phyloP scores from a whole-genome alignment of 257 asterid genomes.

The Cynanchum wilfordii region DNA sequence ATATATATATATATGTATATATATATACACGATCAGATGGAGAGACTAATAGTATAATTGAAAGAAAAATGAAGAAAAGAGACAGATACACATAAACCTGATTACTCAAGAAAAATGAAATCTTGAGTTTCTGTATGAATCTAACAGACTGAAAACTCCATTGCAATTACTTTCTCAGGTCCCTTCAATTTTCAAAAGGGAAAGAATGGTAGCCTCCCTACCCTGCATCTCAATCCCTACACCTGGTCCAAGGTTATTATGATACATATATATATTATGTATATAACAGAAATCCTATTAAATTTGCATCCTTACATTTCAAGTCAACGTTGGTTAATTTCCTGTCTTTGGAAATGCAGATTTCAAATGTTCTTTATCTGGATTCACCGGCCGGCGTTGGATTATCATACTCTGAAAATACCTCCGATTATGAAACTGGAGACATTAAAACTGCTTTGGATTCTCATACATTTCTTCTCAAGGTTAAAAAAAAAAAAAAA shows the following conservation, averaged over 20 bases:
- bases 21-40: too few relatives aligned
- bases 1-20: too few relatives aligned
- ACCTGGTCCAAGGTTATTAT: slow-evolving; percentile 93
- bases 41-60: too few relatives aligned
- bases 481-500: slow-evolving; percentile 28
- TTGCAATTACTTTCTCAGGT: slow-evolving; percentile 42
- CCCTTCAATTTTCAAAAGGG: slow-evolving; percentile 85
- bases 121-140: too few relatives aligned
- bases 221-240: slow-evolving; percentile 75
- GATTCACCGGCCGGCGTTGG: slow-evolving; percentile 99
- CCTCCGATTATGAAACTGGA: slow-evolving; percentile 67
- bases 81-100: too few relatives aligned
- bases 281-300: not conserved
- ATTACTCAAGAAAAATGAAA: too few relatives aligned
- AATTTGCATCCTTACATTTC: not conserved
- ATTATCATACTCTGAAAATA: slow-evolving; percentile 60
- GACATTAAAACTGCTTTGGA: slow-evolving; percentile 80
- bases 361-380: slow-evolving; percentile 65
- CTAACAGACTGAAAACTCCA: too few relatives aligned
- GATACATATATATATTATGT: too few relatives aligned
- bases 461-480: slow-evolving; percentile 76
- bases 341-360: slow-evolving; percentile 32
- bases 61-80: too few relatives aligned
- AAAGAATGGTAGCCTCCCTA: slow-evolving; percentile 55
- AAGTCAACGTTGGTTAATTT: not conserved